Evolutionary conservation across 164 flowering plant species (phyloP), one percentile per base, ranked within the genome.

Genomic region (Euptelea pleiosperma): DNA sequence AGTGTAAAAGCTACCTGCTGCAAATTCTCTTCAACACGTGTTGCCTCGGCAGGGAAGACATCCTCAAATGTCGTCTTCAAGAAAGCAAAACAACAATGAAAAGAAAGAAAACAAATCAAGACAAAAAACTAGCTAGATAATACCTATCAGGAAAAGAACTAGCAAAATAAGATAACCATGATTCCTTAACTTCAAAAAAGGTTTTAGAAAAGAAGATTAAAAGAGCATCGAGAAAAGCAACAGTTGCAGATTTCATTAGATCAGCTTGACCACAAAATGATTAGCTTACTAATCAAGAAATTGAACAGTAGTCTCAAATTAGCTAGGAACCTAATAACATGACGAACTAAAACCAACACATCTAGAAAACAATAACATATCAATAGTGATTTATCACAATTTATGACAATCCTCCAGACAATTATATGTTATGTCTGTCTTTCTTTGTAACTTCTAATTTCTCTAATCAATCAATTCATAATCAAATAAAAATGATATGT

Each of bases 21-120:
- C 73, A 90, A 68, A 75, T 90, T 88, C 65, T 93, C 97, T 61
- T 90, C 99, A 43, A 88, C 83, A 45, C 78, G 82, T 30, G 95
- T 85, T 64, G 96, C 95, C 72, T 93, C 96, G 25, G 86, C 85
- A 55, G 97, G 98, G 52, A 93, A 93, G 35, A 90, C 95, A 79
- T 93, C 99, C 75, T 93, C 97, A 70, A 83, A 88, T 52, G 96
- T 88, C 25, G 99, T 86, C 99, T 93, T 41, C 72, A 67, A 41
- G 42, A 47, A 57, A n/a, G n/a, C n/a, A n/a, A n/a, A n/a, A n/a
- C n/a, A n/a, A n/a, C n/a, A 48, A 67, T 31, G 40, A 41, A 8
- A 30, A 60, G 36, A 36, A 52, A 18, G 7, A 49, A 49, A 14
- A 28, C 3, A 41, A 24, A 14, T 40, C 29, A 52, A 48, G 15